Base-by-base conservation (phyloP, 2,329 filamentous ascomycete genomes). In the Paraphaeosphaeria sporulosa region DNA sequence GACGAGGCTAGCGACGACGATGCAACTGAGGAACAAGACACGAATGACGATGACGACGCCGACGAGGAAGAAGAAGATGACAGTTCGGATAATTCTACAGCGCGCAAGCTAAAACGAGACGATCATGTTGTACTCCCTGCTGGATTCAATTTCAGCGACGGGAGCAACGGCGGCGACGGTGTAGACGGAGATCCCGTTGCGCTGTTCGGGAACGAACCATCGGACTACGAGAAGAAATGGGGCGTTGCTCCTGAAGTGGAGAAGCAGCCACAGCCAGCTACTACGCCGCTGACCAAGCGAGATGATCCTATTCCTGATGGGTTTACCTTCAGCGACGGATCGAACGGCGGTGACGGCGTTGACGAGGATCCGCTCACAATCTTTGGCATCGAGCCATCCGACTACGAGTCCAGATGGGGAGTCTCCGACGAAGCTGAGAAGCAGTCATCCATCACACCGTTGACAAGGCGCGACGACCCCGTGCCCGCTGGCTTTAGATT, bases 131-230 rank as follows among this genome's bases (percentile, higher is more conserved):
- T 32, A 6, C 30, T 17, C 3, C 21, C 30, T 7, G 19, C 6
- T 15, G 27, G 25, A 3, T 40, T 47, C 17, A 27, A 19, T 4
- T 49, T 38, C 43, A 55, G 46, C 17, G 43, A 48, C 43, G 32
- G 32, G 19, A 32, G 34, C 7, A 34, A 59, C 15, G 58, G 61
- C 9, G 58, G 61, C n/a, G 51, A 50, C 19, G 44, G 55, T 23
- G 47, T 51, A 17, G 58, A 60, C 47, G 54, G 19, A 4, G 57
- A 63, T 15, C 47, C 46, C 0, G 23, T 25, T 19, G 57, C 49
- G 4, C 17, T 61, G 4, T 64, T 64, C 48, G 61, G 61, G 8
- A 36, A 44, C 4, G 58, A 64, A 36, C 61, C 58, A 4, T 55
- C 32, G 38, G 52, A 49, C 25, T 64, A 58, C 21, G 55, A 61